phyloP scores from a whole-genome alignment of 768 basidiomycete genomes.

The Suillus subluteus region DNA sequence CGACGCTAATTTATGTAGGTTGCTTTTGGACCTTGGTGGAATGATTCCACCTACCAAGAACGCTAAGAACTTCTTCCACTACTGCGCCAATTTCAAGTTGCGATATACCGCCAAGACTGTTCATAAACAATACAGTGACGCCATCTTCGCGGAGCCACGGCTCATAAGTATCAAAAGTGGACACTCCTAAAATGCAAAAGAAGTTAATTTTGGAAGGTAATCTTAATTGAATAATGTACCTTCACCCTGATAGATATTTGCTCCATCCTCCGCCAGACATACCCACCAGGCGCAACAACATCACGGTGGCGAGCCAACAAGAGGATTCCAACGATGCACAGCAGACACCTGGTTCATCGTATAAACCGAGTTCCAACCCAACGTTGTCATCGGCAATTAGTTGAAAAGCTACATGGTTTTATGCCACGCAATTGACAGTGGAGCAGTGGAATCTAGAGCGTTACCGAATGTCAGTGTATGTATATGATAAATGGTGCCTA shows the following conservation, averaged over 20 bases:
- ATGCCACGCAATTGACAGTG: not conserved
- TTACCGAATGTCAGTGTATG: not conserved
- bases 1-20: conserved; percentile 23
- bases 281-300: conserved; percentile 32
- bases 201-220: not conserved
- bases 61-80: conserved; percentile 44
- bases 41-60: conserved; percentile 42
- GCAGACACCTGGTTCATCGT: conserved; percentile 54
- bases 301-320: conserved; percentile 31
- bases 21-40: not conserved
- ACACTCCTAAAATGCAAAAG: not conserved
- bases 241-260: conserved; percentile 14
- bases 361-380: conserved; percentile 57
- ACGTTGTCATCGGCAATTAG: conserved; percentile 16
- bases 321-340: conserved; percentile 23
- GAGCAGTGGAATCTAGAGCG: not conserved
- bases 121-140: conserved; percentile 49
- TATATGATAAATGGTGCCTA: not conserved
- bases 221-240: not conserved
- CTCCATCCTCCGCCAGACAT: conserved; percentile 20
- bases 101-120: conserved; percentile 58
- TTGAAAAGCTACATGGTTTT: conserved; percentile 9
- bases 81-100: conserved; percentile 57
- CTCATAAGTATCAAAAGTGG: conserved; percentile 5
- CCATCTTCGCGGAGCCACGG: conserved; percentile 28